Conservation (phyloP, 2,329 filamentous ascomycete species). For the Aspergillus spinulosporus region DNA sequence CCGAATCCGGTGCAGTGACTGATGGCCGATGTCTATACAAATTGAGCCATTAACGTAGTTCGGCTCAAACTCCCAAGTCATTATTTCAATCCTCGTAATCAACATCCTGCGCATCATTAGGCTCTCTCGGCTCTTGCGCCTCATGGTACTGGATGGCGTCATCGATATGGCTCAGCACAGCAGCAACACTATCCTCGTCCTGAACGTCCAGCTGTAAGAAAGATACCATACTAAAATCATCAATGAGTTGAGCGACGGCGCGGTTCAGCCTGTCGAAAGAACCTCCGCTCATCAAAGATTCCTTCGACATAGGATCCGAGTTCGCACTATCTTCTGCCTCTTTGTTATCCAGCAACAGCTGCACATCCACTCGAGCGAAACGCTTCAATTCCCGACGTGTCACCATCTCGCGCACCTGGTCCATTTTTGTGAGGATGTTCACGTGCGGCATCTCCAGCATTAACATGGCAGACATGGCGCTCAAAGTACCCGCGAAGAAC, state of each 20-base stretch:
- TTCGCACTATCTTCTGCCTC: conserved; percentile 55
- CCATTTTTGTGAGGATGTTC: conserved; percentile 97
- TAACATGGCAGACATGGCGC: conserved; percentile 98
- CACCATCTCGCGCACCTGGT: conserved; percentile 86
- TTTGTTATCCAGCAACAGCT: conserved; percentile 69
- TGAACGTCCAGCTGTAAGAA: conserved; percentile 88
- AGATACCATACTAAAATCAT: conserved; percentile 97
- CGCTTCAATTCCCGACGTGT: conserved; percentile 84
- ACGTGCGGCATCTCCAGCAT: conserved; percentile 97
- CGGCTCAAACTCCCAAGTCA: neutral
- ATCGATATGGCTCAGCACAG: conserved; percentile 86
- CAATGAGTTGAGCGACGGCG: conserved; percentile 86
- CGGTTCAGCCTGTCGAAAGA: conserved; percentile 82
- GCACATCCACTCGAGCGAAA: conserved; percentile 83
- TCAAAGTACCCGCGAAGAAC: conserved; percentile 93
- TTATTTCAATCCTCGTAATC: conserved; percentile 43
- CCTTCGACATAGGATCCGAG: conserved; percentile 64
- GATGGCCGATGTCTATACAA: neutral
- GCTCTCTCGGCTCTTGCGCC: conserved; percentile 85
- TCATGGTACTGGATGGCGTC: conserved; percentile 93
- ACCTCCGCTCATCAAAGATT: conserved; percentile 73
- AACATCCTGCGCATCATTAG: conserved; percentile 63
- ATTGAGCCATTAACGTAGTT: neutral
- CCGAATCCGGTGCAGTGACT: neutral
- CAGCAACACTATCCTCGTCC: conserved; percentile 85